phyloP scores from a whole-genome alignment of 2,329 filamentous ascomycete genomes.

The Curvularia lunata region DNA sequence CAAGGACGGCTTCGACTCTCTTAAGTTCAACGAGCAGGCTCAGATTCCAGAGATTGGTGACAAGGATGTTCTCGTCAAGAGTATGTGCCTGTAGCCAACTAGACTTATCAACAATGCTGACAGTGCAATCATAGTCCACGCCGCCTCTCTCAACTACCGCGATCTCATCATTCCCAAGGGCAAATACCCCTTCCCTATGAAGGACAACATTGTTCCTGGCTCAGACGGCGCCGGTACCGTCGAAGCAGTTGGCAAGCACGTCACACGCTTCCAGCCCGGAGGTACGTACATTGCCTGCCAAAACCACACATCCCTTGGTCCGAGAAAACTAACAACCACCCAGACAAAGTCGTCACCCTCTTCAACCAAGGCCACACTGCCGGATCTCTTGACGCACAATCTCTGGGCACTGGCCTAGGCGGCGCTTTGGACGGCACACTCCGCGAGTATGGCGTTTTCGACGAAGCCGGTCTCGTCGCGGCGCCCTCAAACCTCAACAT shows the following conservation, averaged over 20 bases:
- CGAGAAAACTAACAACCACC: slow-evolving; percentile 5
- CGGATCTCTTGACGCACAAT: slow-evolving; percentile 52
- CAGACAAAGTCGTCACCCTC: slow-evolving; percentile 65
- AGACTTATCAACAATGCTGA: slow-evolving; percentile 10
- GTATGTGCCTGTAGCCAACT: slow-evolving; percentile 36
- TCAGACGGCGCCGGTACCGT: slow-evolving; percentile 63
- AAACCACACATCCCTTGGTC: background rate
- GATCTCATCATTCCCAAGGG: slow-evolving; percentile 58
- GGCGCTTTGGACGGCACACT: slow-evolving; percentile 72
- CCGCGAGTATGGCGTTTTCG: slow-evolving; percentile 70
- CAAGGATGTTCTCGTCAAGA: slow-evolving; percentile 73
- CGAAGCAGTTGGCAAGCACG: slow-evolving; percentile 61
- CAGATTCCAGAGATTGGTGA: slow-evolving; percentile 69
- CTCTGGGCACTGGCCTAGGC: slow-evolving; percentile 66
- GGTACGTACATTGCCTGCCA: slow-evolving; percentile 17
- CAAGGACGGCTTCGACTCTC: slow-evolving; percentile 64
- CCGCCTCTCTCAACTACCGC: slow-evolving; percentile 57
- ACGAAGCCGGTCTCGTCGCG: slow-evolving; percentile 69
- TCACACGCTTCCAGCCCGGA: slow-evolving; percentile 62
- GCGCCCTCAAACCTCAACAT: slow-evolving; percentile 64
- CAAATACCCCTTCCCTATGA: slow-evolving; percentile 54
- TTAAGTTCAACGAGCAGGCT: slow-evolving; percentile 61
- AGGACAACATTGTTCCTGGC: slow-evolving; percentile 52
- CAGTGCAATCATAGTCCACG: slow-evolving; percentile 49
- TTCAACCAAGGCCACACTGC: slow-evolving; percentile 67